Evolutionary conservation across 2,329 filamentous ascomycete species (phyloP).

Genomic region (Blastomyces gilchristii): DNA sequence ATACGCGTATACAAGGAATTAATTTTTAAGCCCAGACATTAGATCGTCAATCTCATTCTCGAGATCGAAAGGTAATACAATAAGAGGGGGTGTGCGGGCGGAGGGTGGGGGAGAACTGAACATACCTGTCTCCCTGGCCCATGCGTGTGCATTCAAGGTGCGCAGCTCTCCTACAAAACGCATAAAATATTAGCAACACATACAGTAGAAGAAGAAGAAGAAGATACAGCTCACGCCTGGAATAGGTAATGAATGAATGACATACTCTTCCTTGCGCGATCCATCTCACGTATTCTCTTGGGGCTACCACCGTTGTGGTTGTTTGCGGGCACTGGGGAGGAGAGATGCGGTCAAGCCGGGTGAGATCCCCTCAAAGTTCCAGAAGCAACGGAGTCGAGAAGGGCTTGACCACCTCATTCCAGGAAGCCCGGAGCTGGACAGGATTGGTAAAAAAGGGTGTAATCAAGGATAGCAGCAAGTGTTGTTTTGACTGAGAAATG

Average conservation of each 20-base stretch:
- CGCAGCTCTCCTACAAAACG: constrained; percentile 65
- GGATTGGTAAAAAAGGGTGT: background rate
- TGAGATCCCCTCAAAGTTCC: constrained; percentile 28
- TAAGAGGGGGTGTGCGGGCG: constrained; percentile 5
- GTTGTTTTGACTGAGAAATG: background rate
- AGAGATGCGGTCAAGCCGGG: constrained; percentile 21
- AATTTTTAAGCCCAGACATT: background rate
- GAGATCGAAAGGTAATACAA: background rate
- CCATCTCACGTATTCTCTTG: constrained; percentile 29
- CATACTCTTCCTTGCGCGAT: constrained; percentile 42
- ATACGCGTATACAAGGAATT: constrained; percentile 7
- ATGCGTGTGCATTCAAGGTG: constrained; percentile 74
- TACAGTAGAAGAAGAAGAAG: constrained; percentile 7
- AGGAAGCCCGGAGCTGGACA: background rate
- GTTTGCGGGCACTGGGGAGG: constrained; percentile 12
- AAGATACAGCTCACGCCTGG: background rate
- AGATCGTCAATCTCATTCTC: background rate
- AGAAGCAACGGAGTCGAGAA: constrained; percentile 27
- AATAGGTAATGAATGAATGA: constrained; percentile 1
- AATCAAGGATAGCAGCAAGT: background rate
- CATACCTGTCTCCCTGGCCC: constrained; percentile 78
- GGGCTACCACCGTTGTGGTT: constrained; percentile 5
- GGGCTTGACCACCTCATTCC: constrained; percentile 33
- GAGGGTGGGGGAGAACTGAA: constrained; percentile 14
- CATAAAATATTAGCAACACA: background rate